Conservation (phyloP, 768 basidiomycete species). For the Myochromella boudieri region DNA sequence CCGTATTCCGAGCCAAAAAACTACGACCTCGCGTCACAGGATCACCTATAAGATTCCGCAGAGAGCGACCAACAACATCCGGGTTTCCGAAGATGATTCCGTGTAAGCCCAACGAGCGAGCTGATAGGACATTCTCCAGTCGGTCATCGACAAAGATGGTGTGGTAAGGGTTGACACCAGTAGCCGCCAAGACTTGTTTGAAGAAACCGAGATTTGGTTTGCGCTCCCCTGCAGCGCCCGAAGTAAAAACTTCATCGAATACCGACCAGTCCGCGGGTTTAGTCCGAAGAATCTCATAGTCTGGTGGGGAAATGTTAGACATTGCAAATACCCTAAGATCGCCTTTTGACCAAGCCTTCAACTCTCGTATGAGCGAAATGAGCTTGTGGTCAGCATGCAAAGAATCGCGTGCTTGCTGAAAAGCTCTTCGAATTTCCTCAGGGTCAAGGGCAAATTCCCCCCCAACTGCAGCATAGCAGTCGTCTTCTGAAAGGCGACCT, state of each 20-base stretch:
- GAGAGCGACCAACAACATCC: constrained; percentile 38
- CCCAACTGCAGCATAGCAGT: constrained; percentile 42
- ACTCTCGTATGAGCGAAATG: constrained; percentile 43
- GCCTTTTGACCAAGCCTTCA: constrained; percentile 36
- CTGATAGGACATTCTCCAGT: constrained; percentile 56
- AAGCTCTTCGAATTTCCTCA: constrained; percentile 40
- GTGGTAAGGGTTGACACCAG: constrained; percentile 41
- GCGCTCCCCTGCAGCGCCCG: constrained; percentile 50
- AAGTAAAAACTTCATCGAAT: constrained; percentile 53
- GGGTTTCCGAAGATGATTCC: constrained; percentile 52
- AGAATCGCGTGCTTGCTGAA: constrained; percentile 48
- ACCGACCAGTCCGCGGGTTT: constrained; percentile 48
- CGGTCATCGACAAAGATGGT: constrained; percentile 63
- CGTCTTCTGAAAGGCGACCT: constrained; percentile 41
- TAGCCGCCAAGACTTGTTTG: constrained; percentile 43
- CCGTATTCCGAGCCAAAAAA: constrained; percentile 41
- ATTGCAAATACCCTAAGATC: constrained; percentile 48
- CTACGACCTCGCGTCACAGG: constrained; percentile 41
- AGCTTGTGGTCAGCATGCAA: constrained; percentile 44
- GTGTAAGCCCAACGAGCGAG: constrained; percentile 54
- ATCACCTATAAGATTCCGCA: constrained; percentile 48
- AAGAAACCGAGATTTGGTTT: constrained; percentile 58
- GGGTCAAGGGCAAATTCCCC: constrained; percentile 36
- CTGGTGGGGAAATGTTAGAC: constrained; percentile 59
- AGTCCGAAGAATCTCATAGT: constrained; percentile 45